Evolutionary conservation across 768 basidiomycete species (phyloP).

Genomic region (Boletus rubroflammeus): DNA sequence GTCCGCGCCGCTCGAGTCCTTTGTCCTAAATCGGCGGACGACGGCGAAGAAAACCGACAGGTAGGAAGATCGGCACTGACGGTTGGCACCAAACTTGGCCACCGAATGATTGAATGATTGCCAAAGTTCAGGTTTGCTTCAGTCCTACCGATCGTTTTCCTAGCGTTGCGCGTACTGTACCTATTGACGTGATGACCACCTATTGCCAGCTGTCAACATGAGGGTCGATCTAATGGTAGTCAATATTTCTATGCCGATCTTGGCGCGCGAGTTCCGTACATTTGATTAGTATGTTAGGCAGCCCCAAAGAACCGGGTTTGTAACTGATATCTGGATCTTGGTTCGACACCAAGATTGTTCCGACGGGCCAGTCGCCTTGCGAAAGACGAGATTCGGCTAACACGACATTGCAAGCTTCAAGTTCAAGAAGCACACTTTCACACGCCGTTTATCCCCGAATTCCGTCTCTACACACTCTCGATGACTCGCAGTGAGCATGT

Average conservation of each 20-base stretch:
- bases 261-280: not conserved
- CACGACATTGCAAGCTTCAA: no score
- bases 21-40: slow-evolving; percentile 7
- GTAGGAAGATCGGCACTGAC: not conserved
- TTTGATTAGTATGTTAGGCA: not conserved
- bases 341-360: not conserved
- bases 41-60: not conserved
- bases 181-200: not conserved
- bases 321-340: not conserved
- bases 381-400: no score
- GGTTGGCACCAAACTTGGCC: not conserved
- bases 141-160: no score
- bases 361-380: no score
- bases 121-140: not conserved
- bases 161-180: not conserved
- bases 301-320: not conserved
- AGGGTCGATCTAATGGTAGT: not conserved
- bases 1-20: not conserved
- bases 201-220: not conserved
- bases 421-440: no score
- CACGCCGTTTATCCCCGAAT: no score
- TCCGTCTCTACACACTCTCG: not conserved
- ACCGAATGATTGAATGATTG: not conserved
- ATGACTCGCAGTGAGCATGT: not conserved
- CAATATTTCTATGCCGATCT: not conserved